Conservation (phyloP, 805 yeast species). For the Saccharomycopsis sp. region DNA sequence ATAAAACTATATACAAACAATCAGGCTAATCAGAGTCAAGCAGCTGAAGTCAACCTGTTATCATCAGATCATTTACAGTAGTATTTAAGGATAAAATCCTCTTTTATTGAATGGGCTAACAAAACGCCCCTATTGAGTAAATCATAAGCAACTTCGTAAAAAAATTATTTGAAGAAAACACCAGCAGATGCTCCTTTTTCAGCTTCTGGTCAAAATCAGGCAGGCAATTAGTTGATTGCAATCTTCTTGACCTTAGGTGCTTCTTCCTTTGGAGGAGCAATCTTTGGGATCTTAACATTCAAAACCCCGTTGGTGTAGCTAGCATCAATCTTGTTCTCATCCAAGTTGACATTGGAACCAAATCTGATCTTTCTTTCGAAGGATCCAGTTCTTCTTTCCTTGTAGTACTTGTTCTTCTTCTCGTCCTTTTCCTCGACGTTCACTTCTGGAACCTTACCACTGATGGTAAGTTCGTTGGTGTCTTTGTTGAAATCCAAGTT, state of each 20-base stretch:
- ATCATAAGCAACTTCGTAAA: background rate
- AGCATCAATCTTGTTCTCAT: conserved; percentile 36
- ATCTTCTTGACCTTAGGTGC: conserved; percentile 6
- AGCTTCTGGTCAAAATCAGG: no score
- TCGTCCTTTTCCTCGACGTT: conserved; percentile 6
- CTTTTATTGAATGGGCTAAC: no score
- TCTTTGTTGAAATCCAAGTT: conserved; percentile 32
- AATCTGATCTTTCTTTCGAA: conserved; percentile 29
- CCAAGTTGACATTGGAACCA: conserved; percentile 27
- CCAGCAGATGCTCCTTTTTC: no score
- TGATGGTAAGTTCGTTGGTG: conserved; percentile 29
- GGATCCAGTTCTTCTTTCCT: conserved; percentile 25
- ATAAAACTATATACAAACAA: no score
- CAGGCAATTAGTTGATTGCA: background rate
- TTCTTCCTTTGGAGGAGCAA: conserved; percentile 26
- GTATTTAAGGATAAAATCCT: no score
- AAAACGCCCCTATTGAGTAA: no score
- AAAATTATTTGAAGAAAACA: no score
- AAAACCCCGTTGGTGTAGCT: conserved; percentile 40
- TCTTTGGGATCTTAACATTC: conserved; percentile 37
- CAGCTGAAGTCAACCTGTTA: no score
- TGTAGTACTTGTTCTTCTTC: conserved; percentile 15
- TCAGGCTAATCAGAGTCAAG: no score
- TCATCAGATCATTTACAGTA: no score
- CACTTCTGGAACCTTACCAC: conserved; percentile 25